phyloP scores from a whole-genome alignment of 2,329 filamentous ascomycete species.

The Thielaviopsis populi region DNA sequence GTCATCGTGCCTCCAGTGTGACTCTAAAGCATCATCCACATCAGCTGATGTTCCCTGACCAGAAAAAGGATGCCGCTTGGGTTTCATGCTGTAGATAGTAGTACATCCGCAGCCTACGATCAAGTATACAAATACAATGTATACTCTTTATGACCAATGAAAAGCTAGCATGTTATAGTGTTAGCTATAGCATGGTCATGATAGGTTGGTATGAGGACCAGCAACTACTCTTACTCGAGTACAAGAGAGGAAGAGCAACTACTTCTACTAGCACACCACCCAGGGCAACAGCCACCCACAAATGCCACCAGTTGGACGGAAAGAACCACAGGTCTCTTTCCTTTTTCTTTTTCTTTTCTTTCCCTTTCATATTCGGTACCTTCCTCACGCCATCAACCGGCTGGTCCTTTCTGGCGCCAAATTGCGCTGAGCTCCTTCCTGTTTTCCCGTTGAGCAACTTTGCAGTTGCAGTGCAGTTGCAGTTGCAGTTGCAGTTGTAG shows the following conservation, averaged over 20 bases:
- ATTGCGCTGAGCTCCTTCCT: not conserved
- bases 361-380: not conserved
- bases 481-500: no score
- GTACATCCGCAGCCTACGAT: not conserved
- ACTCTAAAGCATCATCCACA: not conserved
- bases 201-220: not conserved
- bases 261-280: not conserved
- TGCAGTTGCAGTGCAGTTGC: no score
- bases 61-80: not conserved
- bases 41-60: not conserved
- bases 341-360: not conserved
- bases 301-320: not conserved
- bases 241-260: not conserved
- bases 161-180: not conserved
- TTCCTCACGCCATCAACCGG: not conserved
- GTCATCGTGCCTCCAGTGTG: not conserved
- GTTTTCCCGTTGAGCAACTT: conserved; percentile 4
- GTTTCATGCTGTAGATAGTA: not conserved
- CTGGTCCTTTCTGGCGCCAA: not conserved
- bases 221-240: not conserved
- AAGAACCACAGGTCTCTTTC: not conserved
- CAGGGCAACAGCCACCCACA: not conserved
- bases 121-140: no score
- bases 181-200: not conserved
- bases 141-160: not conserved